Evolutionary conservation across 2,329 filamentous ascomycete species (phyloP).

Genomic region (Ophiostoma populinum): DNA sequence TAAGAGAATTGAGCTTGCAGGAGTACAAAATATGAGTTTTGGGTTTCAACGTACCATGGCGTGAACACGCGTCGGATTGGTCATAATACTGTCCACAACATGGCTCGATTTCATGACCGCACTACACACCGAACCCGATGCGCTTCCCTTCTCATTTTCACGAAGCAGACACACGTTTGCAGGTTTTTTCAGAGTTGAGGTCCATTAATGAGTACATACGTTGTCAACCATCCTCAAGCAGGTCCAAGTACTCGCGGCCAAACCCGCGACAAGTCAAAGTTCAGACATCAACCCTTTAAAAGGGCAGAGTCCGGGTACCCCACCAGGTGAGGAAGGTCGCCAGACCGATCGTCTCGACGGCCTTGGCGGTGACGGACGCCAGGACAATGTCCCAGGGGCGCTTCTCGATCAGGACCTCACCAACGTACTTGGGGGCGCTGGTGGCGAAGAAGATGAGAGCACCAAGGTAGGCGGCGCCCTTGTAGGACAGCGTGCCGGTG

Average conservation of each 20-base stretch:
- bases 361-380: conserved; percentile 65
- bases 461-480: conserved; percentile 89
- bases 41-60: no score
- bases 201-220: no score
- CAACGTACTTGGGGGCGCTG: conserved; percentile 75
- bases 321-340: conserved; percentile 91
- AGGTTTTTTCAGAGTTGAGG: no score
- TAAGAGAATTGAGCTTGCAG: conserved; percentile 5
- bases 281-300: conserved; percentile 29
- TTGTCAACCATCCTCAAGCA: no score
- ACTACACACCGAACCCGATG: no score
- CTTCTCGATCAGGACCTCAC: conserved; percentile 79
- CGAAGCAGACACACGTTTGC: no score
- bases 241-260: no score
- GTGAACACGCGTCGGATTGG: no score
- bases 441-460: conserved; percentile 81
- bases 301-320: conserved; percentile 88
- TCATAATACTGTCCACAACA: no score
- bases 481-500: conserved; percentile 88
- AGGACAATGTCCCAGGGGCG: conserved; percentile 79
- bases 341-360: conserved; percentile 85
- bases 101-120: no score
- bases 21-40: conserved; percentile 4
- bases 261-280: background rate
- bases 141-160: no score